A percentile compares a stretch with the other conserved stretches of the same genome.
Evolutionary conservation across 441 rosid species (phyloP).

Genomic region (Jatropha podagrica): DNA sequence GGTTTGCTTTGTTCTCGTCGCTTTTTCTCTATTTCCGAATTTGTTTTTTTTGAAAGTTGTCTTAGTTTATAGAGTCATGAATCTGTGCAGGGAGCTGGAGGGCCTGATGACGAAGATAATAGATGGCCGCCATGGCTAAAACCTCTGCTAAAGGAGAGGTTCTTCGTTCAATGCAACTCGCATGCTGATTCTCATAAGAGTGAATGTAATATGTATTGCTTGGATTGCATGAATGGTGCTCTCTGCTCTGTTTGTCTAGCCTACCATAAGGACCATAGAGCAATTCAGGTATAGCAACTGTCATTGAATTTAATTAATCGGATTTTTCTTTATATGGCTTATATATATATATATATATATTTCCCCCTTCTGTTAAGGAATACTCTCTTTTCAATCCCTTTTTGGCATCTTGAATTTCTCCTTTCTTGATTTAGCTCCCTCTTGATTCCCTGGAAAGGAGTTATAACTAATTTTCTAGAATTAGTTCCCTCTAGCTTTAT

Average conservation of each 20-base stretch:
- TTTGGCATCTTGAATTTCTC: slow-evolving; percentile 15
- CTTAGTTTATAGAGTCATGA: slow-evolving; percentile 6
- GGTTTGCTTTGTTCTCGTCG: neutral
- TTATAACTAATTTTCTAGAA: neutral
- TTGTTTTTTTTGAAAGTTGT: neutral
- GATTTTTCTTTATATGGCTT: neutral
- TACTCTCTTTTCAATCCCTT: slow-evolving; percentile 15
- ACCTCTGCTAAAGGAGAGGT: slow-evolving; percentile 68
- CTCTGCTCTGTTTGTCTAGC: slow-evolving; percentile 82
- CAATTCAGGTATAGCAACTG: slow-evolving; percentile 62
- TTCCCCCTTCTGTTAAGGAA: slow-evolving; percentile 10
- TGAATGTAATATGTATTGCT: slow-evolving; percentile 93
- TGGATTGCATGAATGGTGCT: slow-evolving; percentile 80
- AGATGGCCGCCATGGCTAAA: slow-evolving; percentile 87
- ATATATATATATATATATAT: too few species aligned
- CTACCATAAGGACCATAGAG: slow-evolving; percentile 74
- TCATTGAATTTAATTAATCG: neutral
- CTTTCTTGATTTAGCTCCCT: neutral
- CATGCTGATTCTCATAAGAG: slow-evolving; percentile 91
- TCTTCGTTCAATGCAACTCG: slow-evolving; percentile 81
- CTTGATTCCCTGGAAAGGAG: slow-evolving; percentile 6
- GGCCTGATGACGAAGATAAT: slow-evolving; percentile 73
- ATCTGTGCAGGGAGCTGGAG: slow-evolving; percentile 60
- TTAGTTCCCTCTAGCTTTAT: neutral
- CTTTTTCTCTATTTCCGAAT: too few species aligned